Conservation (phyloP, 768 basidiomycete species). For the Tulasnella sp. region DNA sequence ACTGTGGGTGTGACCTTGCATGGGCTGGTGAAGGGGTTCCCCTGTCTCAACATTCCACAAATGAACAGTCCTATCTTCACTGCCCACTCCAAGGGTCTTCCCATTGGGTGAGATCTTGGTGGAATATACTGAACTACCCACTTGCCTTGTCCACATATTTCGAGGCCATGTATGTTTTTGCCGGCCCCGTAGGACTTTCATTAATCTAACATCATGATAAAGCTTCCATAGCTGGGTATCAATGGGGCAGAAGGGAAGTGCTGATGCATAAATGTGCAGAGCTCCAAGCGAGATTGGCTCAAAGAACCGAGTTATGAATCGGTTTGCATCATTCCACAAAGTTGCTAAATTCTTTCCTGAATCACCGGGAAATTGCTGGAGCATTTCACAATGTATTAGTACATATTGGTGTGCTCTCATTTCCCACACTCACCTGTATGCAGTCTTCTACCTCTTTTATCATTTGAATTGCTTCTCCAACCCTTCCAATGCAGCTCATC, state of each 20-base stretch:
- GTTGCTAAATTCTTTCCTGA: fast-evolving
- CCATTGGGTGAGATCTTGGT: neutral
- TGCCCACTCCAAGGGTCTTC: neutral
- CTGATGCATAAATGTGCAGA: neutral
- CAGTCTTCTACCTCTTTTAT: neutral
- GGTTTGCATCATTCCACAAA: neutral
- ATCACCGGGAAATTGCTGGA: neutral
- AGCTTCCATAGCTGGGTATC: neutral
- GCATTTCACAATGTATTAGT: neutral
- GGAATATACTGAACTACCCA: neutral
- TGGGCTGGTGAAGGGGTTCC: neutral
- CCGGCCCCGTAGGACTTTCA: neutral
- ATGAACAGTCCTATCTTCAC: neutral
- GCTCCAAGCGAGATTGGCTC: neutral
- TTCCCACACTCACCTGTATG: neutral
- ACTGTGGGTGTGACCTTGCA: neutral
- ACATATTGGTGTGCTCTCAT: neutral
- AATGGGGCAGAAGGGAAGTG: neutral
- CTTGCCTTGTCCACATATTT: neutral
- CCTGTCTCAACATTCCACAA: neutral
- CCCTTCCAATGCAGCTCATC: neutral
- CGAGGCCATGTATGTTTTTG: neutral
- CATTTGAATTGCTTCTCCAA: neutral
- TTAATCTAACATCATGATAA: neutral
- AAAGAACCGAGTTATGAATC: neutral